Conservation (phyloP, 257 asterid genomes). For the Solanum corneliomulleri region DNA sequence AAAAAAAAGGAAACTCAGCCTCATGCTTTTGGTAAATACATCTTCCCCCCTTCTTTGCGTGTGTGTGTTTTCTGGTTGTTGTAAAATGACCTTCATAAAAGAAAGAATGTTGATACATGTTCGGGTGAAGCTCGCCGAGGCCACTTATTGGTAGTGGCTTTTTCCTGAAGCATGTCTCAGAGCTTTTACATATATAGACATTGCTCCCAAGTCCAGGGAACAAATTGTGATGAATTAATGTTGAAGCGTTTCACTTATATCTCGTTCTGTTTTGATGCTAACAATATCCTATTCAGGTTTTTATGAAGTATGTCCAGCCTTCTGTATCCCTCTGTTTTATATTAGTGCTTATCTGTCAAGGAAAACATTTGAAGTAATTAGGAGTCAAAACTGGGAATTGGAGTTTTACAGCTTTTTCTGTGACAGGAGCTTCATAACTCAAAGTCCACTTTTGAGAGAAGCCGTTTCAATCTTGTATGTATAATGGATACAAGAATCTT, state of each 20-base stretch:
- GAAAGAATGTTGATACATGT: background rate
- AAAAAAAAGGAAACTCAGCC: background rate
- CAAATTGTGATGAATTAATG: background rate
- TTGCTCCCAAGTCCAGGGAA: background rate
- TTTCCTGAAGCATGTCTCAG: background rate
- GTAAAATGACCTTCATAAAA: background rate
- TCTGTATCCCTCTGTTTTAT: background rate
- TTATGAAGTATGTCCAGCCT: background rate
- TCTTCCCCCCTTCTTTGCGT: background rate
- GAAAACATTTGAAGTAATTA: background rate
- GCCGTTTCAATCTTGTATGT: constrained; percentile 89
- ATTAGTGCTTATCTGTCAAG: background rate
- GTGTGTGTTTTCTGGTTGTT: background rate
- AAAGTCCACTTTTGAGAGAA: constrained; percentile 87
- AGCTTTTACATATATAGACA: background rate
- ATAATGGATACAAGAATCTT: constrained; percentile 9
- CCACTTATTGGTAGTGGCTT: background rate
- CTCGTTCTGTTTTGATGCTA: background rate
- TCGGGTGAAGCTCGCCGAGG: background rate
- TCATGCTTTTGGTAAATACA: background rate
- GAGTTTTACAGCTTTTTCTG: constrained; percentile 10
- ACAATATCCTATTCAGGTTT: background rate
- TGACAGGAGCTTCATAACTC: constrained; percentile 90
- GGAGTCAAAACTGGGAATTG: background rate
- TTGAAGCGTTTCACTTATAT: background rate